phyloP scores from a whole-genome alignment of 2,329 filamentous ascomycete genomes.

The Colletotrichum lupini region DNA sequence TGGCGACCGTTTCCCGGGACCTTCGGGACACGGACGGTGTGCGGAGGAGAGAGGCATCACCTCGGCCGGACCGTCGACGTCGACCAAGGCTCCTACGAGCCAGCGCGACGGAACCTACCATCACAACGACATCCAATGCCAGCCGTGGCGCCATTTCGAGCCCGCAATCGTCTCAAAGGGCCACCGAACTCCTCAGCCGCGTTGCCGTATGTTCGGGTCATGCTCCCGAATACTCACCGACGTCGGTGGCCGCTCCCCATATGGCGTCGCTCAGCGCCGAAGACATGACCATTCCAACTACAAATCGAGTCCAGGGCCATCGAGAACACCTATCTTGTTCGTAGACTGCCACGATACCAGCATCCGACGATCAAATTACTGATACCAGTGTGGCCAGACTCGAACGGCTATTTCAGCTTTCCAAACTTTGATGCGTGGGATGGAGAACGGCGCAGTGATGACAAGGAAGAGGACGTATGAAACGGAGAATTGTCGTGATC shows the following conservation, averaged over 20 bases:
- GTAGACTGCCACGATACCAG: background rate
- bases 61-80: slow-evolving; percentile 51
- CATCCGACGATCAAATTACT: background rate
- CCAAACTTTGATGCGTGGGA: slow-evolving; percentile 78
- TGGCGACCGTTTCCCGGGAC: slow-evolving; percentile 29
- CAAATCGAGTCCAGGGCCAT: slow-evolving; percentile 30
- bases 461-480: slow-evolving; percentile 45
- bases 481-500: background rate
- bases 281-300: slow-evolving; percentile 43
- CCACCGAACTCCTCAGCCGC: slow-evolving; percentile 65
- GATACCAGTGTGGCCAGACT: slow-evolving; percentile 17
- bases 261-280: slow-evolving; percentile 49
- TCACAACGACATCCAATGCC: slow-evolving; percentile 63
- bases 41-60: slow-evolving; percentile 51
- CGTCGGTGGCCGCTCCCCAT: slow-evolving; percentile 46
- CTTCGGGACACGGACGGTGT: slow-evolving; percentile 19
- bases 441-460: slow-evolving; percentile 54
- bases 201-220: slow-evolving; percentile 59
- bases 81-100: slow-evolving; percentile 66
- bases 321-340: slow-evolving; percentile 25
- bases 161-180: slow-evolving; percentile 60
- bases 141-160: slow-evolving; percentile 62
- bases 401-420: slow-evolving; percentile 75
- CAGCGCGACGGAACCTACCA: slow-evolving; percentile 66
- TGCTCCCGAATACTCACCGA: slow-evolving; percentile 26